Base-by-base conservation (phyloP, 2,329 filamentous ascomycete species). In the Colletotrichum lini region DNA sequence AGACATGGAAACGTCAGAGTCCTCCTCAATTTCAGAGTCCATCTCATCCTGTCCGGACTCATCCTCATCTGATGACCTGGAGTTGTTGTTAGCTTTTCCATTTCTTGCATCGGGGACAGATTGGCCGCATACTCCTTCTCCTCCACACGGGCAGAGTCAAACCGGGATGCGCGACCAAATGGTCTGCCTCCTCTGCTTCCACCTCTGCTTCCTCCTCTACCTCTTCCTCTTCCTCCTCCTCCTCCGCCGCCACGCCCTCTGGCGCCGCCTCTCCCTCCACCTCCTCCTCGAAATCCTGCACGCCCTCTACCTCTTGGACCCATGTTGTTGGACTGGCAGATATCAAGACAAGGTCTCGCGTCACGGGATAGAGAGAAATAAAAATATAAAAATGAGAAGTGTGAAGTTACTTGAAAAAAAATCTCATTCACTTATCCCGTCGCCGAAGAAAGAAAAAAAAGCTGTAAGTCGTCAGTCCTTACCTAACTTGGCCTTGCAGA, bases 131-230 rank as follows among this genome's bases (percentile, higher is more conserved):
- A 84, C 79, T 82, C 81, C 40, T 83, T 79, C 61, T 85, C 80
- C 53, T 84, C 84, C 65, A 88, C 72, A 74, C 87, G 82, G 21
- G 82, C 80, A 67, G 80, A 84, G 73, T 73, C 65, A 15, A 74
- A 73, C 9, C 67, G 71, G 16, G 69, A 53, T 38, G 56, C 35
- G 12, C 63, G 67, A 40, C 85, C 82, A 70, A 88, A 88, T 45
- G 80, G 81, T 42, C 80, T 81, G 23, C 80, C 81, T 65, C 74
- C 69, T 40, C 74, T 57, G 42, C 71, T 73, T 42, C 72, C 40
- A 78, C 79, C 65, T 79, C 79, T 16, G 79, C 81, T 10, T 38
- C 35, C 8, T 38, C 35, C 67, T 79, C 82, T 59, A 80, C 75
- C 62, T 78, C 81, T 65, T 75, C 78, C 73, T 76, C 78, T 60